Percentiles rank a stretch among this genome's conserved stretches.
Conservation (phyloP, 306 rosid genomes). For the Quercus mongolica region DNA sequence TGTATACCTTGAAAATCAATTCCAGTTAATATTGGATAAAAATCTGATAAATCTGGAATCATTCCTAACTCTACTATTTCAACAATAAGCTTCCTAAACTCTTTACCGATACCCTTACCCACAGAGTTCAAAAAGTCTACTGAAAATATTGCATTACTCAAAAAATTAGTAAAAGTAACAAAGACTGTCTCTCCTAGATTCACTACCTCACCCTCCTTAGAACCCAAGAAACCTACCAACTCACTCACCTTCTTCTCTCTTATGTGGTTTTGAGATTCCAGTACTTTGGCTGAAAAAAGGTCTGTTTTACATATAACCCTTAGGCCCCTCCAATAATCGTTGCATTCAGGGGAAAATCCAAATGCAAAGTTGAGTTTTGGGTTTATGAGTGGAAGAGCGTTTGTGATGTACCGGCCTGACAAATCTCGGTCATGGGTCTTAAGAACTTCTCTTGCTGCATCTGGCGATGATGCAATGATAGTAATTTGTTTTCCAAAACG, state of each 20-base stretch:
- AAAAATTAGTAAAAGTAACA: neutral
- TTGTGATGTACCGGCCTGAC: constrained; percentile 1
- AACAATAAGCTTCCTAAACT: neutral
- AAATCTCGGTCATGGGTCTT: constrained; percentile 8
- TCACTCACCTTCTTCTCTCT: constrained; percentile 11
- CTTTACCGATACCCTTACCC: neutral
- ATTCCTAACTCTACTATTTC: neutral
- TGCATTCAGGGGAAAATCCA: neutral
- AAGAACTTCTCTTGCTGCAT: constrained; percentile 9
- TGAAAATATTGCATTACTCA: constrained; percentile 4
- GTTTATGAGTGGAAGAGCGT: neutral
- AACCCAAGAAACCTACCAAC: neutral
- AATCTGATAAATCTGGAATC: neutral
- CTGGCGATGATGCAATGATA: constrained; percentile 17
- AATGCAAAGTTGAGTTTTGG: neutral
- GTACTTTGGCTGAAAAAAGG: too few species aligned
- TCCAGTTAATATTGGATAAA: neutral
- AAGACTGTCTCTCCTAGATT: neutral
- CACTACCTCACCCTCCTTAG: constrained; percentile 1
- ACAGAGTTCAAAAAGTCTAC: constrained; percentile 3
- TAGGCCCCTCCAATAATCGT: neutral
- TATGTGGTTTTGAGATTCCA: neutral
- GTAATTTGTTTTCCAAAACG: constrained; percentile 7
- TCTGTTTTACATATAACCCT: too few species aligned
- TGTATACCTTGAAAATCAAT: neutral